phyloP scores from a whole-genome alignment of 2,329 filamentous ascomycete species.

The Fusarium veterinarium region DNA sequence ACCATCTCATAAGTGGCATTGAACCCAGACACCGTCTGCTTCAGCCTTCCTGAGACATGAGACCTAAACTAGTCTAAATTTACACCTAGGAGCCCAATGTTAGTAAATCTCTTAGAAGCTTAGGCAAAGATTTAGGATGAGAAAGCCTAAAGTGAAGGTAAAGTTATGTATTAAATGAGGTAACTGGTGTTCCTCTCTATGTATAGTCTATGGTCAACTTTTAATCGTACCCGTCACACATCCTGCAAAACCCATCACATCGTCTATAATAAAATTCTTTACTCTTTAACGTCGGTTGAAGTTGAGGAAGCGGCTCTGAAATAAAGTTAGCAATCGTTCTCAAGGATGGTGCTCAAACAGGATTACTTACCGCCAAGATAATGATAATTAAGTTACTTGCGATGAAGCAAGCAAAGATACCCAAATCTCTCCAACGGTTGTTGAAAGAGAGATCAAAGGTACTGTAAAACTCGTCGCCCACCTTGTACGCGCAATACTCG shows the following conservation, averaged over 20 bases:
- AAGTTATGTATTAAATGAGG: not conserved
- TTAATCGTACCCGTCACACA: not conserved
- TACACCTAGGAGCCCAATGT: not conserved
- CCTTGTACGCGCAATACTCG: constrained; percentile 82
- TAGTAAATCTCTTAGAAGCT: not conserved
- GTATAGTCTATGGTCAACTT: not conserved
- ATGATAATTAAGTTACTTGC: constrained; percentile 78
- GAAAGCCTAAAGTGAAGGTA: not conserved
- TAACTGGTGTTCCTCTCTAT: not conserved
- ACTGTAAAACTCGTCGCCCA: constrained; percentile 81
- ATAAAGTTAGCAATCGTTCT: constrained; percentile 9
- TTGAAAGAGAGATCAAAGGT: constrained; percentile 74
- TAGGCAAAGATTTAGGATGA: not conserved
- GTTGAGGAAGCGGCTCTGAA: constrained; percentile 62
- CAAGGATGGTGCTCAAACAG: rapidly evolving
- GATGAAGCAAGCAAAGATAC: constrained; percentile 81
- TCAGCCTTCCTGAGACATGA: not conserved
- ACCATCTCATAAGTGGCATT: not conserved
- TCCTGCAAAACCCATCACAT: not conserved
- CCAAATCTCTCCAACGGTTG: constrained; percentile 83
- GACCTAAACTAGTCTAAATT: not conserved
- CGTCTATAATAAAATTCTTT: not conserved
- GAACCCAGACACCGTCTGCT: not conserved
- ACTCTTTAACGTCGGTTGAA: constrained; percentile 61
- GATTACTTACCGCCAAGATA: constrained; percentile 61